Percentiles rank a stretch among this genome's conserved stretches.
phyloP scores from a whole-genome alignment of 768 basidiomycete genomes.

The Boletus reticuloceps region DNA sequence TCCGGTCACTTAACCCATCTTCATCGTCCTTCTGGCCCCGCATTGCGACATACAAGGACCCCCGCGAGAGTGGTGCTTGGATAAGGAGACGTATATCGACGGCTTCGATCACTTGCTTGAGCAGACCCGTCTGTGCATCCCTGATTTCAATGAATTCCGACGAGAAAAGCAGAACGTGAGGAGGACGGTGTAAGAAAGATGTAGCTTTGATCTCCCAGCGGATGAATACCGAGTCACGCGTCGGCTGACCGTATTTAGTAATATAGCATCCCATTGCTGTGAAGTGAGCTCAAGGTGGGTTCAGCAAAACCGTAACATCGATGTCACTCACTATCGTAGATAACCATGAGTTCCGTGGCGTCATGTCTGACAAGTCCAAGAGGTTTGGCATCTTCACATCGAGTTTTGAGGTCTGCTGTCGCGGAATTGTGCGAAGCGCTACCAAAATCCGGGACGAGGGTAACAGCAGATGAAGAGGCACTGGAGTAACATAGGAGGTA shows the following conservation, averaged over 20 bases:
- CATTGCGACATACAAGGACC: slow-evolving; percentile 63
- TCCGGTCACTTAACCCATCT: slow-evolving; percentile 55
- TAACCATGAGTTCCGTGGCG: slow-evolving; percentile 57
- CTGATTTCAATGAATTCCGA: slow-evolving; percentile 75
- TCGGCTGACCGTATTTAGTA: slow-evolving; percentile 63
- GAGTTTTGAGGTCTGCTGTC: slow-evolving; percentile 53
- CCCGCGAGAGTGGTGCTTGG: slow-evolving; percentile 29
- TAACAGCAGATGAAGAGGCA: slow-evolving; percentile 39
- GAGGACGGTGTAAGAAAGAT: slow-evolving; percentile 58
- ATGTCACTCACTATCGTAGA: slow-evolving; percentile 65
- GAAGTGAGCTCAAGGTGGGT: background rate
- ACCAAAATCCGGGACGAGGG: slow-evolving; percentile 59
- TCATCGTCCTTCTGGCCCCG: slow-evolving; percentile 56
- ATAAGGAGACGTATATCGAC: slow-evolving; percentile 66
- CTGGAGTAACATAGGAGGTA: slow-evolving; percentile 25
- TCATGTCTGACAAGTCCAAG: slow-evolving; percentile 64
- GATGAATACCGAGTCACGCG: slow-evolving; percentile 59
- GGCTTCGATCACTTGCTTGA: slow-evolving; percentile 84
- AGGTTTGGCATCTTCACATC: slow-evolving; percentile 55
- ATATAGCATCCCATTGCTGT: slow-evolving; percentile 77
- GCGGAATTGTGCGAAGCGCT: slow-evolving; percentile 38
- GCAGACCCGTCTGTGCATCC: slow-evolving; percentile 55
- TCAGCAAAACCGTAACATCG: background rate
- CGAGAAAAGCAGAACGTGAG: slow-evolving; percentile 71
- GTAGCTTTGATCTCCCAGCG: slow-evolving; percentile 76